These are phyloP conservation scores for Auxenochlorella protothecoides DNA, from an alignment of 139 green algal genomes.

Conservation along the genomic window DNA sequence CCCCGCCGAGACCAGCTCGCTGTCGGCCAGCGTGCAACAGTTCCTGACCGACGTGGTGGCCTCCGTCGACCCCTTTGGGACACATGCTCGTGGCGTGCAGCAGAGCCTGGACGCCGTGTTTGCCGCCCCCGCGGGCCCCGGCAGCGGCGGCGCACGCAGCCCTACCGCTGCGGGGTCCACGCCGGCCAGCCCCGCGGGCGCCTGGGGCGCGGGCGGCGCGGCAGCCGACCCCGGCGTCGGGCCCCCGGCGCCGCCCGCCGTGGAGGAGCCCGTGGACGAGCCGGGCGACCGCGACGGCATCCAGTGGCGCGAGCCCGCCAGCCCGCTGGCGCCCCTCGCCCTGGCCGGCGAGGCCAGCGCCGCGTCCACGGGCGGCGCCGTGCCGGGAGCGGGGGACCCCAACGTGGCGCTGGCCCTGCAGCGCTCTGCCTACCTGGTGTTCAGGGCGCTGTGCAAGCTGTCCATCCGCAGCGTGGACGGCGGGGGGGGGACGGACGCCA, in stretches of 20 bases:
- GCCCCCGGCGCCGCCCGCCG: neutral
- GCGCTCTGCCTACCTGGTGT: constrained; percentile 93
- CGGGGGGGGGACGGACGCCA: constrained; percentile 44
- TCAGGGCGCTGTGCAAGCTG: constrained; percentile 95
- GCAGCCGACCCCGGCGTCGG: neutral
- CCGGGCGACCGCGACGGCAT: constrained; percentile 38
- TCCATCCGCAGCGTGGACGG: constrained; percentile 65
- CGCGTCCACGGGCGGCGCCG: neutral
- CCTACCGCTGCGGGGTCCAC: neutral
- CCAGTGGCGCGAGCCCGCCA: constrained; percentile 20
- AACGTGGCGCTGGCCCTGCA: constrained; percentile 38
- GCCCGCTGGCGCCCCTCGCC: constrained; percentile 3
- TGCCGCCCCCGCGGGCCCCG: neutral
- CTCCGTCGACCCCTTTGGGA: constrained; percentile 40
- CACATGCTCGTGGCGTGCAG: neutral
- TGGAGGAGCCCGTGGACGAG: constrained; percentile 27
- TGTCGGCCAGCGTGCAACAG: constrained; percentile 52
- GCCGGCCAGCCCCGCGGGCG: too few species aligned
- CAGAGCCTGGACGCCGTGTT: constrained; percentile 46
- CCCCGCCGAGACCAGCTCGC: constrained; percentile 22
- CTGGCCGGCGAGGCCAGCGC: neutral
- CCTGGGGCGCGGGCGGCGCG: neutral
- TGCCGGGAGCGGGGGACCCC: neutral
- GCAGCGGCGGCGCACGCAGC: neutral
- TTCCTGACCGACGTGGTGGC: constrained; percentile 78